Percentiles rank a stretch among this genome's conserved stretches.
Evolutionary conservation across 345 rosid genomes (phyloP).

Genomic region (Mangifera indica): DNA sequence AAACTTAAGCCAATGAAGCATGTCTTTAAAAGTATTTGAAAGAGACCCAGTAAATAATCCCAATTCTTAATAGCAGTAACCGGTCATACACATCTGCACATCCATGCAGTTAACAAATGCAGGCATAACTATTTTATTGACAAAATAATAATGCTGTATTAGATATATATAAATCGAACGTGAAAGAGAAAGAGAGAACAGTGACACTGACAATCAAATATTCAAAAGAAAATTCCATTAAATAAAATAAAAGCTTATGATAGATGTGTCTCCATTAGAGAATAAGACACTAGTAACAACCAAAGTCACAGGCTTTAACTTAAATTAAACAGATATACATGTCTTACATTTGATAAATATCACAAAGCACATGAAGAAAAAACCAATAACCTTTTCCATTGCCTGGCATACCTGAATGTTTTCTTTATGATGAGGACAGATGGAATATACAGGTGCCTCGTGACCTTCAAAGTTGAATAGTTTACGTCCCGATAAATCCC

Average conservation of each 20-base stretch:
- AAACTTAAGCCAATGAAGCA: slow-evolving; percentile 15
- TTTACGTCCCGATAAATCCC: slow-evolving; percentile 64
- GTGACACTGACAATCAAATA: not conserved
- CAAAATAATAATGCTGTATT: not conserved
- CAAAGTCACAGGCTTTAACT: not conserved
- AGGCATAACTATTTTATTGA: not conserved
- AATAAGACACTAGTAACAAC: not conserved
- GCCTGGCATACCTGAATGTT: slow-evolving; percentile 64
- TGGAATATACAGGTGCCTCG: slow-evolving; percentile 78
- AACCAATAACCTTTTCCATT: not conserved
- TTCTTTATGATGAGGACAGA: slow-evolving; percentile 90
- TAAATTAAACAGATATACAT: not conserved
- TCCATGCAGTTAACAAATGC: not conserved
- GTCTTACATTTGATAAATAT: not conserved
- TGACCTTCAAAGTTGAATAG: slow-evolving; percentile 82
- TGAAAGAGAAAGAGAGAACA: not conserved
- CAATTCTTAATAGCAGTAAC: not conserved
- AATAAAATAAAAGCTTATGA: slow-evolving; percentile 1
- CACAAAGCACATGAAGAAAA: slow-evolving; percentile 6
- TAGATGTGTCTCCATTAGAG: not conserved
- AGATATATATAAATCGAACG: not conserved
- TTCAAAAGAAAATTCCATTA: not conserved
- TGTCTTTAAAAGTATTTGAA: not conserved
- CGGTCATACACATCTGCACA: not conserved
- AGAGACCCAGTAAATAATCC: slow-evolving; percentile 3